phyloP scores from a whole-genome alignment of 2,329 filamentous ascomycete species.

The Alternaria ethzedia region DNA sequence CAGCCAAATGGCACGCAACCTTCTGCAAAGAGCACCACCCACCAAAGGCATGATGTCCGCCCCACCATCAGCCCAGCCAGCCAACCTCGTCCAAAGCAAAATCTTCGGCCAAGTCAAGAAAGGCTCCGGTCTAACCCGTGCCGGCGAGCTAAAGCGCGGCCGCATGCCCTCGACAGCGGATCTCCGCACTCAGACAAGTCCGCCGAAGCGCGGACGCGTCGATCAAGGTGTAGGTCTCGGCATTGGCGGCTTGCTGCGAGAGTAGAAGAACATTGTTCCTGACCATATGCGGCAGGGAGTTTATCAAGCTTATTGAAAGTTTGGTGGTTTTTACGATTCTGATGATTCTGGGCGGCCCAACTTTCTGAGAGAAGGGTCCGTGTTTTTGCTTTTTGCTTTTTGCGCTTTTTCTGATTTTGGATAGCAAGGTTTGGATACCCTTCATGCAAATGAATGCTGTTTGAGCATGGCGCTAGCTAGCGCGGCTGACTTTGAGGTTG shows the following conservation, averaged over 20 bases:
- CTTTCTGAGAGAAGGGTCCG: not conserved
- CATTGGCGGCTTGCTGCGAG: conserved; percentile 54
- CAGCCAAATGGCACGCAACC: conserved; percentile 75
- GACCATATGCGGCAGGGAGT: conserved; percentile 19
- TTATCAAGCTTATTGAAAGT: conserved; percentile 1
- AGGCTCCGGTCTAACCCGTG: conserved; percentile 46
- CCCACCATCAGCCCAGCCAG: conserved; percentile 37
- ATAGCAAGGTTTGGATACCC: conserved; percentile 20
- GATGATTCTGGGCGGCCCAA: conserved; percentile 5
- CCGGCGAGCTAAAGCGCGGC: conserved; percentile 42
- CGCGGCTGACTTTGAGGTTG: not conserved
- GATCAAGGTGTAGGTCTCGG: conserved; percentile 62
- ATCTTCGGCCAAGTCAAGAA: conserved; percentile 69
- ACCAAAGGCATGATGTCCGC: conserved; percentile 41
- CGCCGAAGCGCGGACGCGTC: conserved; percentile 59
- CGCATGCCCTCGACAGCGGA: conserved; percentile 35
- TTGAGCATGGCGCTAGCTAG: conserved; percentile 4
- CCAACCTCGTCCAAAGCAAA: conserved; percentile 62
- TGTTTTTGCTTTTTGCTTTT: not conserved
- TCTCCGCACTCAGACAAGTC: conserved; percentile 27
- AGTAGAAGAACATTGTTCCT: conserved; percentile 26
- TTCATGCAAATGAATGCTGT: conserved; percentile 13
- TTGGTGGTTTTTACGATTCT: conserved; percentile 22
- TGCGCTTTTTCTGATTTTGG: not conserved
- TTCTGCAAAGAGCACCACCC: conserved; percentile 67